Conservation (phyloP, 495 filamentous ascomycete species). For the Penicillium bialowiezense region DNA sequence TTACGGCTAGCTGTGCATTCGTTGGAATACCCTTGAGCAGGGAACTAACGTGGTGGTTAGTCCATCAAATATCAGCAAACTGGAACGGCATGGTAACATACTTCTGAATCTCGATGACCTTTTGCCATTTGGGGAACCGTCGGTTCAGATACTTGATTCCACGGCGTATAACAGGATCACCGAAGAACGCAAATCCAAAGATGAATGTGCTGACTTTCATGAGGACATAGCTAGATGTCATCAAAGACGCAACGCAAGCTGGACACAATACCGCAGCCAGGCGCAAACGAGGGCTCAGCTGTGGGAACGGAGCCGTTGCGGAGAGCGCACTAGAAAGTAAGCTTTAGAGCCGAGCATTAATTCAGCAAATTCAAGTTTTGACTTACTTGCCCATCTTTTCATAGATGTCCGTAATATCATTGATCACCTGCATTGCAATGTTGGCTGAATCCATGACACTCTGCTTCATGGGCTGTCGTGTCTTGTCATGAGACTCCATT, state of each 20-base stretch:
- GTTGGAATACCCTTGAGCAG: conserved; percentile 81
- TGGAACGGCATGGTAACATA: conserved; percentile 21
- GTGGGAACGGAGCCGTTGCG: conserved; percentile 71
- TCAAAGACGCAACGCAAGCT: conserved; percentile 53
- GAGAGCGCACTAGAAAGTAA: conserved; percentile 57
- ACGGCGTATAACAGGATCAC: conserved; percentile 67
- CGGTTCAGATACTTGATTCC: conserved; percentile 62
- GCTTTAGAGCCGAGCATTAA: not conserved
- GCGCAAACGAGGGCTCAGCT: conserved; percentile 57
- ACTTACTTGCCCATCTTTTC: conserved; percentile 72
- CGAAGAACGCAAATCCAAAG: conserved; percentile 72
- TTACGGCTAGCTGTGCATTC: conserved; percentile 81
- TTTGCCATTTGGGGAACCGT: conserved; percentile 72
- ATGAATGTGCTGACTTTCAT: conserved; percentile 62
- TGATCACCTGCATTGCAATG: conserved; percentile 69
- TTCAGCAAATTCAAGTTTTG: conserved; percentile 21
- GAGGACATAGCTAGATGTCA: conserved; percentile 67
- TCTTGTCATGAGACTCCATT: conserved; percentile 63
- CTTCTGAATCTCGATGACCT: conserved; percentile 68
- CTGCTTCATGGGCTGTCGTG: conserved; percentile 74
- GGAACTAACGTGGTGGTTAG: conserved; percentile 41
- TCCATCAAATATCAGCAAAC: not conserved
- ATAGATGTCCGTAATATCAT: conserved; percentile 73
- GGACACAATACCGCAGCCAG: conserved; percentile 60
- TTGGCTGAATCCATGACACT: conserved; percentile 74